These are phyloP conservation scores for Sporopachydermia quercuum DNA, from an alignment of 805 yeast genomes.

Conservation along the genomic window DNA sequence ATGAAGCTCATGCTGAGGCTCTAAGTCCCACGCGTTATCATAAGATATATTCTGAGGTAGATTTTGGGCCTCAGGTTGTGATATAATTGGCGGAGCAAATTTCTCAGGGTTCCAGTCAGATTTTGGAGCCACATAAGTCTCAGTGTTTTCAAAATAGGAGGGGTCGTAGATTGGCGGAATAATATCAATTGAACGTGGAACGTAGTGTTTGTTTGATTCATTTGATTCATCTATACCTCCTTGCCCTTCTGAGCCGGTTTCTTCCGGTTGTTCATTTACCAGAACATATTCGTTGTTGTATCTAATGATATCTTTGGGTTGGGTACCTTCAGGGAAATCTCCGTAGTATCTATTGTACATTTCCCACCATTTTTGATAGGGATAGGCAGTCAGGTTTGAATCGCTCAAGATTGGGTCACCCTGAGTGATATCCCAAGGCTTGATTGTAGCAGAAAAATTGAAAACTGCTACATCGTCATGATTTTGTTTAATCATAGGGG, in stretches of 20 bases:
- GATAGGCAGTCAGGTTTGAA: background rate
- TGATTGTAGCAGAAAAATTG: background rate
- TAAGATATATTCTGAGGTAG: slow-evolving; percentile 7
- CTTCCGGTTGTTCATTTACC: background rate
- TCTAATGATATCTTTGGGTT: background rate
- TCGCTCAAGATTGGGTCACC: background rate
- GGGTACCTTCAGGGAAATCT: background rate
- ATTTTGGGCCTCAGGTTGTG: slow-evolving; percentile 13
- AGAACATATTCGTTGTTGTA: background rate
- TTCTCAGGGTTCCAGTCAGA: slow-evolving; percentile 14
- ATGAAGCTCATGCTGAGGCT: background rate
- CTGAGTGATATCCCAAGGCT: background rate
- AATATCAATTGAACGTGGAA: background rate
- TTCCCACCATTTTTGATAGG: background rate
- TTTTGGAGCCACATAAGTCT: background rate
- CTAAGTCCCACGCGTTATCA: slow-evolving; percentile 9
- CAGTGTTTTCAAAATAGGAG: background rate
- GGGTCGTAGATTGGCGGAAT: background rate
- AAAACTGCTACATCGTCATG: background rate
- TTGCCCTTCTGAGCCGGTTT: background rate
- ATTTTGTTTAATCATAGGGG: background rate
- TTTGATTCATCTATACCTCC: background rate
- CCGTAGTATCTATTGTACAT: background rate
- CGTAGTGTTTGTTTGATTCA: too few relatives aligned
- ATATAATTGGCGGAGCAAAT: slow-evolving; percentile 12